phyloP scores from a whole-genome alignment of 2,329 filamentous ascomycete genomes.

The Colletotrichum lini region DNA sequence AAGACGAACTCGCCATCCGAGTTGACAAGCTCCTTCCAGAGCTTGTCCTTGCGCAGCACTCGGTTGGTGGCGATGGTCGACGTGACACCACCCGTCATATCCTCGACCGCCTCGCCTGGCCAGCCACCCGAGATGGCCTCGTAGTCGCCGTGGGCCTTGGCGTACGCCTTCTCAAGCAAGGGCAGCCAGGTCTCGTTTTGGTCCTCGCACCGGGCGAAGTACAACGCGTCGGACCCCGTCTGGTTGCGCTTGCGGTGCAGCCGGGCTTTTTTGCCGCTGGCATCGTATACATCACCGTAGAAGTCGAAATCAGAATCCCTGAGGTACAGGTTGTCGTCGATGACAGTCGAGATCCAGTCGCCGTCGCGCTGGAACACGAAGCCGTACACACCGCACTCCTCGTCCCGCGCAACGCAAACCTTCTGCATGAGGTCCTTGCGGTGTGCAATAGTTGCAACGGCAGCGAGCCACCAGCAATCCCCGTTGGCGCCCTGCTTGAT shows the following conservation, averaged over 20 bases:
- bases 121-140: conserved; percentile 77
- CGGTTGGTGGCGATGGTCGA: conserved; percentile 69
- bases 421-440: conserved; percentile 75
- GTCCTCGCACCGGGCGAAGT: conserved; percentile 78
- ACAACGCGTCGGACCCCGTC: conserved; percentile 77
- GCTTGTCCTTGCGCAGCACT: conserved; percentile 76
- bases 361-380: conserved; percentile 81
- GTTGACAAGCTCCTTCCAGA: conserved; percentile 78
- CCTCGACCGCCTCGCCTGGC: conserved; percentile 66
- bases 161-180: conserved; percentile 81
- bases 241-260: conserved; percentile 75
- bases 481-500: conserved; percentile 66
- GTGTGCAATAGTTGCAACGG: conserved; percentile 77
- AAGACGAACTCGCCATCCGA: conserved; percentile 79
- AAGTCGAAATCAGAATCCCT: conserved; percentile 44
- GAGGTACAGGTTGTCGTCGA: conserved; percentile 75
- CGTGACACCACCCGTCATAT: conserved; percentile 70
- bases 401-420: conserved; percentile 77
- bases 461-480: conserved; percentile 82
- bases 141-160: conserved; percentile 83
- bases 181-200: conserved; percentile 83
- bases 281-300: conserved; percentile 53
- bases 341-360: conserved; percentile 79
- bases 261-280: conserved; percentile 67
- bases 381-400: conserved; percentile 79